Percentiles rank a stretch among this genome's conserved stretches.
These are phyloP conservation scores for Phenoliferia sp. DNA, from an alignment of 1,284 basidiomycete species.

Conservation along the genomic window DNA sequence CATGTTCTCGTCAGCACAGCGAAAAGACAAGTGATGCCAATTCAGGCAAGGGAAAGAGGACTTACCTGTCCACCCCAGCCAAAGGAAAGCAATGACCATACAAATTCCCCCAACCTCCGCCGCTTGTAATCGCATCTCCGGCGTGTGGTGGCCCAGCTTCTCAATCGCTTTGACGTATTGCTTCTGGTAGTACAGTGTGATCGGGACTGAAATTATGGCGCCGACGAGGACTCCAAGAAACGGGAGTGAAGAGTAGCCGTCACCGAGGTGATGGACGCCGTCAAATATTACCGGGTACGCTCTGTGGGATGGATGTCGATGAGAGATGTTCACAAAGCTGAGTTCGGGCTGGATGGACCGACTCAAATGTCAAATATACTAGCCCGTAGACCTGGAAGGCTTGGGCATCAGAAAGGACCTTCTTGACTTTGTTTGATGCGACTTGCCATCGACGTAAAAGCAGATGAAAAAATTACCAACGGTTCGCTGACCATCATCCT, in stretches of 20 bases:
- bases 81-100: constrained; percentile 38
- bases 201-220: constrained; percentile 32
- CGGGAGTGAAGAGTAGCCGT: constrained; percentile 38
- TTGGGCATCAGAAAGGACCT: no score
- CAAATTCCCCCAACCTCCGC: constrained; percentile 37
- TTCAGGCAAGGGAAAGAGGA: neutral
- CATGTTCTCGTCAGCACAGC: no score
- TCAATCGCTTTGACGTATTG: constrained; percentile 34
- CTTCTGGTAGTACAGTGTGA: constrained; percentile 27
- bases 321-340: no score
- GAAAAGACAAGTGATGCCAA: neutral
- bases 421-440: no score
- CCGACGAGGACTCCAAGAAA: constrained; percentile 42
- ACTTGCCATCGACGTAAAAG: neutral
- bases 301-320: constrained; percentile 3
- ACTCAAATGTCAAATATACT: constrained; percentile 13
- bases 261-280: constrained; percentile 37
- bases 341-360: neutral
- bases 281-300: constrained; percentile 42
- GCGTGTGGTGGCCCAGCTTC: constrained; percentile 25
- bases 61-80: constrained; percentile 30
- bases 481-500: neutral
- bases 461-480: neutral
- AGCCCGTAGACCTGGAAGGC: constrained; percentile 34
- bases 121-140: constrained; percentile 37